Percentiles rank a stretch among this genome's conserved stretches.
Evolutionary conservation across 140 eudicot species (phyloP).

Genomic region (Ambrosia hybrid): DNA sequence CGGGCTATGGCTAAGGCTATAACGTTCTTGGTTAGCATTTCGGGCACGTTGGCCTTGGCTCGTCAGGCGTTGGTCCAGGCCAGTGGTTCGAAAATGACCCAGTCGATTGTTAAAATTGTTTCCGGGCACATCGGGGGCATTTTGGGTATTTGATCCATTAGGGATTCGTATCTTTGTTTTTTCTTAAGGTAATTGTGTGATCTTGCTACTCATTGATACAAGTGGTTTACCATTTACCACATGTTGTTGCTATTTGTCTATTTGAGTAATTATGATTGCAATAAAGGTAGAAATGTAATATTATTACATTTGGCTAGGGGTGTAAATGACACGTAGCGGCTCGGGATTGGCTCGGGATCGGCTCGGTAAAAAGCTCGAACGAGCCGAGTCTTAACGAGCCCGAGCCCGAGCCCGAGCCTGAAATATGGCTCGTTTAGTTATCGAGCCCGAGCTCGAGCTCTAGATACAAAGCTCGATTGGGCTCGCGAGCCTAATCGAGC

Average conservation of each 20-base stretch:
- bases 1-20: constrained; percentile 26
- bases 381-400: too few relatives aligned
- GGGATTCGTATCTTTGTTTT: background rate
- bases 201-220: background rate
- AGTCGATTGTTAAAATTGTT: constrained; percentile 22
- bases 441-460: too few relatives aligned
- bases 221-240: background rate
- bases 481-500: too few relatives aligned
- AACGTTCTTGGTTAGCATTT: constrained; percentile 33
- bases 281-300: too few relatives aligned
- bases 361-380: too few relatives aligned
- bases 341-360: too few relatives aligned
- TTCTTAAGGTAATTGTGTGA: background rate
- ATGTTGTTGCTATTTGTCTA: background rate
- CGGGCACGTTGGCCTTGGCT: constrained; percentile 24
- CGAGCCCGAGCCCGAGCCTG: too few relatives aligned
- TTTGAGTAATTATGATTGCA: too few relatives aligned
- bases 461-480: too few relatives aligned
- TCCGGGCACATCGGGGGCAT: background rate
- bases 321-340: too few relatives aligned
- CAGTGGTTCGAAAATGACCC: constrained; percentile 13
- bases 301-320: too few relatives aligned
- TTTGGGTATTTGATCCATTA: constrained; percentile 14
- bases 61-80: constrained; percentile 25
- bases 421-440: too few relatives aligned